Evolutionary conservation across 495 filamentous ascomycete genomes (phyloP).

Genomic region (Tricharina praecox): DNA sequence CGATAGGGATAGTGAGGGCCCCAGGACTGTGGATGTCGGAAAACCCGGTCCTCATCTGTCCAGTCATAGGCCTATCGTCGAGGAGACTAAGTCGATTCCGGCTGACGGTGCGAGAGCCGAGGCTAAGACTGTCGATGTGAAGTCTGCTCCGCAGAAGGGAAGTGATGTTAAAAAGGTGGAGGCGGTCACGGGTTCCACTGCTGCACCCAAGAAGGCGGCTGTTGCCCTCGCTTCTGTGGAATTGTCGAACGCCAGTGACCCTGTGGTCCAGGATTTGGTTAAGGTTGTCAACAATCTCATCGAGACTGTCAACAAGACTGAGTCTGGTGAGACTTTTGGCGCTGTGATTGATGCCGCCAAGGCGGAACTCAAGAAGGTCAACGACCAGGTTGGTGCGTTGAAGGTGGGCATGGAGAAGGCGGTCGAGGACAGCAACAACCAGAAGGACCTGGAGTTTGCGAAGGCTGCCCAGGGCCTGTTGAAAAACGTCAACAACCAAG

Average conservation of each 20-base stretch:
- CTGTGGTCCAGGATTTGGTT: constrained; percentile 80
- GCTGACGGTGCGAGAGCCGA: constrained; percentile 8
- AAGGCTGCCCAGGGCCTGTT: constrained; percentile 61
- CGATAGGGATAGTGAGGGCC: constrained; percentile 33
- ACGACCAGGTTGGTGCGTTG: constrained; percentile 51
- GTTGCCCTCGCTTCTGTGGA: constrained; percentile 33
- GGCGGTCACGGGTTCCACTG: constrained; percentile 1
- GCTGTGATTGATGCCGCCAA: constrained; percentile 67
- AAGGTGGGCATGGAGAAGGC: constrained; percentile 48
- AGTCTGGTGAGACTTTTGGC: constrained; percentile 52
- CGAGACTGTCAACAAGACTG: constrained; percentile 72
- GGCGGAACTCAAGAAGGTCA: constrained; percentile 58
- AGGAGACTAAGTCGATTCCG: constrained; percentile 6
- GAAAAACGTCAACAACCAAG: constrained; percentile 49
- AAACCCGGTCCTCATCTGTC: constrained; percentile 22
- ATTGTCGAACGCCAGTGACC: constrained; percentile 57
- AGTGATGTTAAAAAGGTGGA: constrained; percentile 16
- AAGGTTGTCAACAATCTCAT: constrained; percentile 94
- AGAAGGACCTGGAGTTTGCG: constrained; percentile 51
- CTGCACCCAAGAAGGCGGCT: too few relatives aligned
- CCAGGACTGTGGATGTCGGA: constrained; percentile 18
- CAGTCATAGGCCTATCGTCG: constrained; percentile 3
- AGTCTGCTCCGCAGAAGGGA: too few relatives aligned
- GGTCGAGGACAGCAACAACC: constrained; percentile 58
- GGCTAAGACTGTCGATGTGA: constrained; percentile 25